Base-by-base conservation (phyloP, 352 stramenopile species). In the Albugo candida region DNA sequence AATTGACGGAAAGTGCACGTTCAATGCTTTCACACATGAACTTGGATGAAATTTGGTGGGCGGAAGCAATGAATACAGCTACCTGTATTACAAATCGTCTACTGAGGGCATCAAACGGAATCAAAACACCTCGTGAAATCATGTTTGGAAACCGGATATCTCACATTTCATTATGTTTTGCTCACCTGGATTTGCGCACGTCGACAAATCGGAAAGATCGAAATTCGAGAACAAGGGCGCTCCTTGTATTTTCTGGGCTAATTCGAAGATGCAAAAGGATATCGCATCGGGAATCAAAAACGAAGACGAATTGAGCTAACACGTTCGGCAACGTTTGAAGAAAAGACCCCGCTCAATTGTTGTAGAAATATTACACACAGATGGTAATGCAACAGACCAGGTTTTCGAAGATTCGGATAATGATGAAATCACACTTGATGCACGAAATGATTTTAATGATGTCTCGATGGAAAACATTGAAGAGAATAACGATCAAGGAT, bases 11-110 rank as follows among this genome's bases (percentile, higher is more conserved):
- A 20, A 58, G 51, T 18, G 52, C 55, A 18, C 46, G 52, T 14
- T 49, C 40, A 31, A 69, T 71, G 44, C 5, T 60, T 18, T 21
- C 54, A 39, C 55, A 64, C 47, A 57, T 56, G 35, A 41, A 41
- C 0, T 24, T 71, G 0, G 21, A 48, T 13, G 55, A n/a, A 2
- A 10, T 34, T 1, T 67, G 59, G 56, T 66, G 56, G 55, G 47
- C 41, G 6, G 53, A 67, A 46, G 62, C 56, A 1, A 45, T 64
- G 1, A 59, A 53, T 41, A 67, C 51, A 4, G 51, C 54, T 1
- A 41, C 63, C 5, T 65, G 63, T 31, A 17, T 63, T 5, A 42
- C 60, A 16, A 64, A 64, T 39, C n/a, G 37, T 46, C 6, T 52
- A 2, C 24, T 8, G 24, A 10, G 24, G 3, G 24, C 24, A 31